Conservation (phyloP, 2,329 filamentous ascomycete species). For the Colletotrichum sansevieriae region DNA sequence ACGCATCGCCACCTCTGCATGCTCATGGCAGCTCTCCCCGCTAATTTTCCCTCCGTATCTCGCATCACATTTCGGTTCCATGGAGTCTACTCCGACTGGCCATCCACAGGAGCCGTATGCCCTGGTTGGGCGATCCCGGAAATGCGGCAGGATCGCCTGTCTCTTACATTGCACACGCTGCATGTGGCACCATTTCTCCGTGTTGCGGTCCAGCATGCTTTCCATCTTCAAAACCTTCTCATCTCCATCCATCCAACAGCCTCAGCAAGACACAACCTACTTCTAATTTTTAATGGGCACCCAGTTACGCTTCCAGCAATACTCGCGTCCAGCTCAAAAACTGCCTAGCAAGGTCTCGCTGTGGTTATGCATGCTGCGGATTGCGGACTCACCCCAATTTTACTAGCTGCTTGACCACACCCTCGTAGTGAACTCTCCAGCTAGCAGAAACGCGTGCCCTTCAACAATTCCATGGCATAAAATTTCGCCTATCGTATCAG, state of each 20-base stretch:
- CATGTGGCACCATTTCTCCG: constrained; percentile 3
- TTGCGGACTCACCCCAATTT: no score
- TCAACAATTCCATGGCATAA: no score
- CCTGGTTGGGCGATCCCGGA: no score
- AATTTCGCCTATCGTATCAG: neutral
- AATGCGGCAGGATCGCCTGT: neutral
- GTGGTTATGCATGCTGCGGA: no score
- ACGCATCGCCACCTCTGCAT: neutral
- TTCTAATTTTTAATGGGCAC: no score
- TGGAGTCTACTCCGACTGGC: constrained; percentile 6
- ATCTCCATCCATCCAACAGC: neutral
- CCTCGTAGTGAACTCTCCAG: neutral
- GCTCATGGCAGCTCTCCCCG: neutral
- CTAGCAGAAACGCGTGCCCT: neutral
- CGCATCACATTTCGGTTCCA: constrained; percentile 4
- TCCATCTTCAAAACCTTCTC: constrained; percentile 12
- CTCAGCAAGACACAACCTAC: neutral
- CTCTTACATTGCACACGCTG: neutral
- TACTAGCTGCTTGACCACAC: neutral
- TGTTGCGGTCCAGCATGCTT: constrained; percentile 7
- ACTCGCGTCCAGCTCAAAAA: neutral
- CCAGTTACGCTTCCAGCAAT: neutral
- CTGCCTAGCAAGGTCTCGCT: neutral
- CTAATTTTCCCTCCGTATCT: neutral
- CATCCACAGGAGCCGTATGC: neutral